Base-by-base conservation (phyloP, 2,329 filamentous ascomycete species). In the Trichoderma arundinaceum region DNA sequence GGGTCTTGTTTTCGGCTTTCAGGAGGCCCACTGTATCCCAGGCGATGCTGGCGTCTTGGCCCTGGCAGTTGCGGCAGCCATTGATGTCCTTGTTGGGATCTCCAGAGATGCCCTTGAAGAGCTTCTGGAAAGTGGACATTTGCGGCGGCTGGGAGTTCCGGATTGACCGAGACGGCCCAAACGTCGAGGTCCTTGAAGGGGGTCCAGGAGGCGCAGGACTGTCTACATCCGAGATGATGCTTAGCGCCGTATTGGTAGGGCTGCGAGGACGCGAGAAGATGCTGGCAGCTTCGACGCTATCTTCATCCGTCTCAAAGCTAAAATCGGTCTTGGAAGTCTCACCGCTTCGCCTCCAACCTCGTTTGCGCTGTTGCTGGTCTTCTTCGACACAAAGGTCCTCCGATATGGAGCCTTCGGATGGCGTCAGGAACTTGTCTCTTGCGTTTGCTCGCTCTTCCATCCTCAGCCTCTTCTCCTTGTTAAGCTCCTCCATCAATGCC, bases 11-110 rank as follows among this genome's bases (percentile, higher is more conserved):
- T 78, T 90, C 88, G 53, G 86, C 84, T 44, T 85, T 79, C 66
- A 90, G 75, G 53, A 88, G 68, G 60, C 82, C 81, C n/a, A 88
- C 87, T 4, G 87, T 88, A 71, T 89, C 83, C 87, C 87, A 90
- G 4, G 87, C 87, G 43, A 86, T 80, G 68, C 84, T 86, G 12
- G 84, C 80, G 60, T 86, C 83, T 70, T 83, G 82, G 12, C 87
- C 86, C 61, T 80, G 75, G 73, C 88, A 89, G 70, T 88, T 89
- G 39, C 75, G 71, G 70, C 87, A 89, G 72, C 73, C 74, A 28
- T 68, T 64, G n/a, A 66, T 72, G 41, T 73, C 71, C 39, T 70
- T 71, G 69, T 70, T 49, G 17, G 68, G 59, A 51, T 79, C 77
- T 12, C 78, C 78, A 1, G 83, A 72, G 5, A 79, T 77, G n/a